Base-by-base conservation (phyloP, 768 basidiomycete species). In the Trametes punicea region DNA sequence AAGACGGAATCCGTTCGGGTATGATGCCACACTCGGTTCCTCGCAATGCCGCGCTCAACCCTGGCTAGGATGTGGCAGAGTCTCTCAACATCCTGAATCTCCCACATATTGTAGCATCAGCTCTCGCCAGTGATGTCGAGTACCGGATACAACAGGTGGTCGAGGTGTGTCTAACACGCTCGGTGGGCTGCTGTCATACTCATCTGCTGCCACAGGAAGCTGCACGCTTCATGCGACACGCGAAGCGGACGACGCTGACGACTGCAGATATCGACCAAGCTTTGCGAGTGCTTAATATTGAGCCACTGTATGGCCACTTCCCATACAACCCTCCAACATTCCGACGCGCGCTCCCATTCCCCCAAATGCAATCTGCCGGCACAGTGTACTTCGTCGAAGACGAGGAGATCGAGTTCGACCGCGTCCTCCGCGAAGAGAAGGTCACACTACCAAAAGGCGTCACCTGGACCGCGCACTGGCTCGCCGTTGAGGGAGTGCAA, bases 401-500 rank as follows among this genome's bases (percentile, higher is more conserved):
- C 67, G 94, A 98, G 63, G 97, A 98, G 71, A 88, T 99, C 45
- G 97, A 98, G 72, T 93, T 99, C 64, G 91, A 95, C 67, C 90
- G 86, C 50, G 85, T 94, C 9, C 72, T 98, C 38, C 82, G 90
- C 51, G 90, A 92, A 64, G 91, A 93, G 69, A 88, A 93, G 70
- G 85, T 93, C 31, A 76, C 81, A 1, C 72, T 94, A 7, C 91
- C 93, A 0, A 85, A 87, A 63, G 87, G 86, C 38, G 85, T 90
- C 52, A 84, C 78, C 62, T 95, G 91, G 87, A 88, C 86, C 0
- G 95, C 97, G 2, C 97, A 99, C 68, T 99, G 97, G 97, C 79
- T 99, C 29, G 95, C 95, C 0, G 93, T 99, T 34, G 97, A 99
- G 64, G 97, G 97, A 23, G 90, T 99, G 11, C 97, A 98, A 66